phyloP scores from a whole-genome alignment of 768 basidiomycete species.

The Leccinum obscurum region DNA sequence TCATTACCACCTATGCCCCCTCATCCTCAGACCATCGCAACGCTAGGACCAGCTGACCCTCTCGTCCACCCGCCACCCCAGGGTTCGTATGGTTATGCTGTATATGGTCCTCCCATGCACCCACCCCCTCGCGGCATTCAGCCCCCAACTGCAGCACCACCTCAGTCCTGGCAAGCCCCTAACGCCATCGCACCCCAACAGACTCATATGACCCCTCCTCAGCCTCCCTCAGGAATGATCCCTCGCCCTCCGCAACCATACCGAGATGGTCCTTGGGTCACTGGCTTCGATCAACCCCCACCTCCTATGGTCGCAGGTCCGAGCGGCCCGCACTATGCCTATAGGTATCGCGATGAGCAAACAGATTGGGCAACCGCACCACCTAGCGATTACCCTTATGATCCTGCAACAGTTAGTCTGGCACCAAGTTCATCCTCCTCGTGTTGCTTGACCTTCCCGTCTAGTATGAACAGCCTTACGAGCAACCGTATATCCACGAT shows the following conservation, averaged over 20 bases:
- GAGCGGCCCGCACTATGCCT: constrained; percentile 49
- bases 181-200: constrained; percentile 65
- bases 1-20: constrained; percentile 28
- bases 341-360: constrained; percentile 65
- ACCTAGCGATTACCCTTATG: constrained; percentile 53
- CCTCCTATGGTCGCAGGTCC: constrained; percentile 49
- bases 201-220: constrained; percentile 53
- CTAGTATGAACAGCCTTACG: constrained; percentile 59
- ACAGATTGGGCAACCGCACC: constrained; percentile 43
- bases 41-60: constrained; percentile 29
- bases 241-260: constrained; percentile 46
- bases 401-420: constrained; percentile 46
- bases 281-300: constrained; percentile 50
- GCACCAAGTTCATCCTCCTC: background rate
- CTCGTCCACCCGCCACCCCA: constrained; percentile 32
- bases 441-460: constrained; percentile 9
- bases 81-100: constrained; percentile 31
- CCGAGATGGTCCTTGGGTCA: constrained; percentile 57
- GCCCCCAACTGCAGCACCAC: constrained; percentile 46
- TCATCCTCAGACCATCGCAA: constrained; percentile 30
- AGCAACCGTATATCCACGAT: constrained; percentile 60
- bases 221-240: constrained; percentile 45
- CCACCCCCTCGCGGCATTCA: constrained; percentile 43
- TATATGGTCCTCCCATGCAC: constrained; percentile 43
- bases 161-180: constrained; percentile 66